These are phyloP conservation scores for Trichoderma harzianum DNA, from an alignment of 2,329 filamentous ascomycete genomes.

Conservation along the genomic window DNA sequence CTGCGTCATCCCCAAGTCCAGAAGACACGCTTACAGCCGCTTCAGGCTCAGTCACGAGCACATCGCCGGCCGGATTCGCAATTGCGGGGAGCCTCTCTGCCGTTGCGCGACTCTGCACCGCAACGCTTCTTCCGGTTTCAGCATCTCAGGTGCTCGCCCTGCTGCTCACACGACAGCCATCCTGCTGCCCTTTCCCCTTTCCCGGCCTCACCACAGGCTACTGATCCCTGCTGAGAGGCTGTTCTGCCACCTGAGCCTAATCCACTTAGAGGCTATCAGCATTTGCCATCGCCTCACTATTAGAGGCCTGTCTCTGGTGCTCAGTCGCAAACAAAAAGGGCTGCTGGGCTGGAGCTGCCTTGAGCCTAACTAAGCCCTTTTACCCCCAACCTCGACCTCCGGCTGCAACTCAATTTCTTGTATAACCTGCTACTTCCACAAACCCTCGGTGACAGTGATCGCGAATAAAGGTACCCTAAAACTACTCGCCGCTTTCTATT, in stretches of 20 bases:
- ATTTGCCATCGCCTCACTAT: background rate
- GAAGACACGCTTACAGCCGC: background rate
- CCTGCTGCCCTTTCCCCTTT: background rate
- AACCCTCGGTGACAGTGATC: background rate
- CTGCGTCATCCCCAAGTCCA: slow-evolving; percentile 10
- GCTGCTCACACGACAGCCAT: slow-evolving; percentile 16
- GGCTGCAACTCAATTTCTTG: background rate
- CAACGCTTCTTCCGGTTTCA: slow-evolving; percentile 11
- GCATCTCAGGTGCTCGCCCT: slow-evolving; percentile 14
- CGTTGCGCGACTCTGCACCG: background rate
- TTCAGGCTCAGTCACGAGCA: slow-evolving; percentile 13
- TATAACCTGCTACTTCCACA: slow-evolving; percentile 1
- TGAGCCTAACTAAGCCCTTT: background rate
- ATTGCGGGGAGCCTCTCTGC: slow-evolving; percentile 7
- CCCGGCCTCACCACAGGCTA: background rate
- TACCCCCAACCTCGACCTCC: background rate
- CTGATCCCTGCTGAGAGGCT: slow-evolving; percentile 2
- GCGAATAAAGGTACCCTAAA: background rate
- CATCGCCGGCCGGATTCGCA: background rate
- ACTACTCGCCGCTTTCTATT: background rate
- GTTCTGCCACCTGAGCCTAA: background rate
- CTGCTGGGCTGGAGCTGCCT: background rate
- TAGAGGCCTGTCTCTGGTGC: background rate
- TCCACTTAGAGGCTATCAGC: background rate
- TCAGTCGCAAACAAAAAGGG: slow-evolving; percentile 1